Percentiles rank a stretch among this genome's conserved stretches.
phyloP scores from a whole-genome alignment of 2,329 filamentous ascomycete species.

The Podosphaera leucotricha region DNA sequence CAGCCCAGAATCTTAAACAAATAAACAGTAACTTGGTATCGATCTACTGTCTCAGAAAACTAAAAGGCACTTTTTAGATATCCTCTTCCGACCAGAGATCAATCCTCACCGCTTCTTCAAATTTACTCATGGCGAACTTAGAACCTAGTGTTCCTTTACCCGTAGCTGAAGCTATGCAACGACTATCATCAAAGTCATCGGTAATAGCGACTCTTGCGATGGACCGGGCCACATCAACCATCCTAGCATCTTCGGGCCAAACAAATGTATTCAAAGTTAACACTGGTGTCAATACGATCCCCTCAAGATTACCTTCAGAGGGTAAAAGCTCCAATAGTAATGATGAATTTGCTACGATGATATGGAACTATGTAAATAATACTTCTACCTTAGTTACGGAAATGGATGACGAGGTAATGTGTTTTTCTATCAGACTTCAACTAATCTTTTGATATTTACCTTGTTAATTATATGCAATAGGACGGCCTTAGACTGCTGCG shows the following conservation, averaged over 20 bases:
- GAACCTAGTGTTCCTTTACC: background rate
- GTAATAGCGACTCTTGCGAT: slow-evolving; percentile 59
- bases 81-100: too few species aligned
- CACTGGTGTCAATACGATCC: background rate
- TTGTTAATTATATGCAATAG: slow-evolving; percentile 16
- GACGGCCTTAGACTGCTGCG: slow-evolving; percentile 58
- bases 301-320: background rate
- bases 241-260: slow-evolving; percentile 22
- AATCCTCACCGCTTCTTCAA: too few species aligned
- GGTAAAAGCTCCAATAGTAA: background rate
- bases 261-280: background rate
- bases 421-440: slow-evolving; percentile 1
- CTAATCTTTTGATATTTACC: background rate
- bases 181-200: slow-evolving; percentile 49
- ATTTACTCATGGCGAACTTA: background rate
- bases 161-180: slow-evolving; percentile 9
- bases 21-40: too few species aligned
- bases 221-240: slow-evolving; percentile 45
- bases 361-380: slow-evolving; percentile 51
- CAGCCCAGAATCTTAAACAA: too few species aligned
- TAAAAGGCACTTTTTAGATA: too few species aligned
- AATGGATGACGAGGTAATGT: slow-evolving; percentile 41
- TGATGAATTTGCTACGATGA: slow-evolving; percentile 44
- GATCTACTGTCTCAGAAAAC: too few species aligned
- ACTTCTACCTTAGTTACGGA: slow-evolving; percentile 48